Base-by-base conservation (phyloP, 495 filamentous ascomycete species). In the Tuber microsphaerosporum region DNA sequence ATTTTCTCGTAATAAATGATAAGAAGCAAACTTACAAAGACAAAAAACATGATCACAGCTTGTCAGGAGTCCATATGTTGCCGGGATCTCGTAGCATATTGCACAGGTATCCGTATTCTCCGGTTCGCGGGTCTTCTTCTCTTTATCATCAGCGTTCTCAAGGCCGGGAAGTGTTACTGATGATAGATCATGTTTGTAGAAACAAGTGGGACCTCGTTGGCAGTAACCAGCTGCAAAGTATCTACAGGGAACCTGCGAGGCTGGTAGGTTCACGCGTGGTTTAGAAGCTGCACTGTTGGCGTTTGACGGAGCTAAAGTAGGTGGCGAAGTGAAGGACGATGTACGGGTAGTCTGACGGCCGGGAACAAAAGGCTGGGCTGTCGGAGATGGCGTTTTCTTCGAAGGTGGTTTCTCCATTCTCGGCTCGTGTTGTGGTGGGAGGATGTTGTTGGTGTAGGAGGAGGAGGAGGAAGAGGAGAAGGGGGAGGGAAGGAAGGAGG, bases 1-100 rank as follows among this genome's bases (percentile, higher is more conserved):
- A 70, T 42, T 51, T 68, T 26, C 34, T 72, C 42, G 65, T 79
- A 43, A 79, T 46, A 41, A 41, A 46, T 31, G n/a, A 22, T 71
- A 22, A 42, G 48, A 76, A 51, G 31, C n/a, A 17, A 69, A 75
- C 74, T 10, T 80, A 83, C 82, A 41, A 41, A 83, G 82, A 46
- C 82, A 83, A 51, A 83, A 83, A 22, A 82, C 77, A 69, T 83
- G 82, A 43, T 82, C 76, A 73, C 82, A 83, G 69, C 77, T 83
- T 17, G 80, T 78, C 73, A 83, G 72, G 31, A 83, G 73, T 46
- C 82, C 82, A 72, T 80, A 83, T 1, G 75, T 82, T 42, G 74
- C 74, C 46, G 82, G 82, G 26, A 39, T 75, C 41, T 83, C 81
- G 69, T 79, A 80, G 75, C 82, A 83, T 17, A 83, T 83, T 17